Evolutionary conservation across 2,329 filamentous ascomycete genomes (phyloP), one percentile per base, ranked within the genome.

Genomic region (Claviceps spartinae): DNA sequence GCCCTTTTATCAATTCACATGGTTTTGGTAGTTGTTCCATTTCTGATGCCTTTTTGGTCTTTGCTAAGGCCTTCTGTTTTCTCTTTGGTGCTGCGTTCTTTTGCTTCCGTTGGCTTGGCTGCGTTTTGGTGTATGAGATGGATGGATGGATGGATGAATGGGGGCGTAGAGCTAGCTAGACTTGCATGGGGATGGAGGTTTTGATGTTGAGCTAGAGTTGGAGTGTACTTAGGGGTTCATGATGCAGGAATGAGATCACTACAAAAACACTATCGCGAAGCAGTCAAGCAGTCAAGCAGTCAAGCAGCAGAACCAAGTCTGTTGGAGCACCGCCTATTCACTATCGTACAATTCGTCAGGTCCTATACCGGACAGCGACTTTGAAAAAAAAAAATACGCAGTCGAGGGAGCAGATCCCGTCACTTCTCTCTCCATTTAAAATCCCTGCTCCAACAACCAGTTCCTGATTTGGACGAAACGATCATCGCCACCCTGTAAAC

Each of bases 391-490:
- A 34, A 11, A 11, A 11, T 34, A 4, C 30, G 4, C 9, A 34
- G 9, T 34, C 30, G 11, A 11, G 30, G 30, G 11, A 34, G 30
- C 30, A 9, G 3, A 36, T 5, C n/a, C n/a, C 14, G 26, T 13
- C n/a, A 7, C 2, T 20, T 11, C 4, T 7, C 16, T 11, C 4
- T 7, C 16, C 24, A 14, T 37, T 59, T 62, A 71, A 49, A 70
- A 71, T 1, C 68, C 68, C 16, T 58, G 58, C 11, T 61, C 56
- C 20, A 68, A 48, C 22, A 70, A 55, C 64, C 67, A 71, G 30
- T 11, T 4, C 30, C 30, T 34, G 30, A 34, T 4, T 34, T 34
- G 30, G 1, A 1, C 9, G 30, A 34, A 34, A 34, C 30, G 30
- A 34, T 11, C 9, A 0, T 34, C 30, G 1, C 4, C 58, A 30